Conservation (phyloP, 768 basidiomycete species). For the Russula vinacea region DNA sequence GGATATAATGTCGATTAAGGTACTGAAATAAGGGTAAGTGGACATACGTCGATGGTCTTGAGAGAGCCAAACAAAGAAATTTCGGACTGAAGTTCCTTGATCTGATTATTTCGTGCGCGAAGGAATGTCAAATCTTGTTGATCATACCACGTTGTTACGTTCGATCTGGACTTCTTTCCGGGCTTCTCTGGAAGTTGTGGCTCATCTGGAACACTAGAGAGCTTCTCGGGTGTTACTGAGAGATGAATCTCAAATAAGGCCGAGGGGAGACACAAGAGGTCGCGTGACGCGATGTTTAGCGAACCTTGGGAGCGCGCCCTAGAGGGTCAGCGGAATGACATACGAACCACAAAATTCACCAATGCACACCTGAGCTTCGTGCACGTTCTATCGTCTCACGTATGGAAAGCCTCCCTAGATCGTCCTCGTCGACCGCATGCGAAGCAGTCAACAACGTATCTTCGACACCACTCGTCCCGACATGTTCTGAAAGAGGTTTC, state of each 20-base stretch:
- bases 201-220: conserved; percentile 62
- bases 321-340: conserved; percentile 44
- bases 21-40: not conserved
- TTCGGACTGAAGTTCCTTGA: conserved; percentile 74
- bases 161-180: conserved; percentile 42
- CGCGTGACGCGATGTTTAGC: conserved; percentile 72
- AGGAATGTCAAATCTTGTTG: conserved; percentile 72
- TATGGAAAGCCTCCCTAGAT: conserved; percentile 62
- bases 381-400: conserved; percentile 76
- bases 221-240: conserved; percentile 64
- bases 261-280: conserved; percentile 68
- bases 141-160: conserved; percentile 66
- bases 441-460: conserved; percentile 43
- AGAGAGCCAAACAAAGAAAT: conserved; percentile 81
- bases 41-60: conserved; percentile 70
- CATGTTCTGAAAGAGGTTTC: conserved; percentile 31
- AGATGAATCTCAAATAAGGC: conserved; percentile 79
- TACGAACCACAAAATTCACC: conserved; percentile 1
- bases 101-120: conserved; percentile 79
- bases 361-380: conserved; percentile 64
- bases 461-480: conserved; percentile 44
- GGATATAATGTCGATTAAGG: conserved; percentile 14
- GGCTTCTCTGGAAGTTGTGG: conserved; percentile 43
- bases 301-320: conserved; percentile 54
- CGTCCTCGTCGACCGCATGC: conserved; percentile 44